Base-by-base conservation (phyloP, 2,329 filamentous ascomycete species). In the Neofusicoccum cordaticola region DNA sequence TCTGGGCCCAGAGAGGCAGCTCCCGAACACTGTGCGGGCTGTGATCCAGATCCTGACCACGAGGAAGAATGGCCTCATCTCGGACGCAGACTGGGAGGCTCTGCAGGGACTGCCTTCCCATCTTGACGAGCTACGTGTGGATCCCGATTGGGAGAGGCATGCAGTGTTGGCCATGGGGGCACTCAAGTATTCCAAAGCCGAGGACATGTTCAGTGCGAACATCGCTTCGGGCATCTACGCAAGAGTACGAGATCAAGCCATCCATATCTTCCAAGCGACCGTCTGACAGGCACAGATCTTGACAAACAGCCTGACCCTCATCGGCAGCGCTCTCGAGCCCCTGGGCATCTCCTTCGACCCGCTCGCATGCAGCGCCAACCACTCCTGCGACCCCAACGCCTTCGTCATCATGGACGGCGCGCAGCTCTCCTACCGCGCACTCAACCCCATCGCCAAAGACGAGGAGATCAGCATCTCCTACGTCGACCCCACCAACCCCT, bases 401-500 rank as follows among this genome's bases (percentile, higher is more conserved):
- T 81, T 81, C 35, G 79, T 87, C 17, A 79, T 84, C 12, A 87
- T 88, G 75, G 84, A 88, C 65, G 81, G 84, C 19, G 75, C 81
- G 2, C 71, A 76, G 37, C 73, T 86, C 9, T 77, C 77, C 13
- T 70, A 88, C 37, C 83, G 85, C 39, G 81, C 86, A 0, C 73
- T 87, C 1, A 76, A 75, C 12, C 78, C 81, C 0, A 86, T 89
- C 66, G 72, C 77, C 17, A 79, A 81, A 65, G 82, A 80, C 66
- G 82, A 86, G 35, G 86, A 90, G 71, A 79, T 89, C 35, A 84
- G 81, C 68, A 85, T 88, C 65, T 84, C 85, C 2, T 90, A 90
- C 70, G 79, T 87, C 66, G 87, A 89, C 69, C 78, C 78, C 41
- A 86, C 83, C 0, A 81, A 82, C 44, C 81, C 85, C 0, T 80